Base-by-base conservation (phyloP, 768 basidiomycete species). In the Lentinula sp. region DNA sequence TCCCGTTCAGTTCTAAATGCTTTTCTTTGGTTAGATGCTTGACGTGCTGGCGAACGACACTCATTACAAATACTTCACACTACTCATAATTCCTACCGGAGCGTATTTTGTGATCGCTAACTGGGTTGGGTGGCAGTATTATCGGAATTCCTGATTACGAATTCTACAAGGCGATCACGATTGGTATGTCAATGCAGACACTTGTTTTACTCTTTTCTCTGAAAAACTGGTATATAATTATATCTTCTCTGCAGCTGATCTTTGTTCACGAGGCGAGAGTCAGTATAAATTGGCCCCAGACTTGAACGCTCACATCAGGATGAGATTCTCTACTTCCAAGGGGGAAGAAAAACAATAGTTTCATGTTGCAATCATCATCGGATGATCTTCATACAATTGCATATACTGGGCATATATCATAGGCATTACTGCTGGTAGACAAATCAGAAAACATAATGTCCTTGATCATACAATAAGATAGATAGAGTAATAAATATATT, bases 111-210 rank as follows among this genome's bases (percentile, higher is more conserved):
- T 93, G 57, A 98, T 98, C 67, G 93, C 94, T 45, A 98, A 98
- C 68, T 98, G 96, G 96, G 92, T 96, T 42, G 95, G 95, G 45
- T 98, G 95, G 94, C 94, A 98, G 72, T 97, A 93, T 73, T 98
- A 93, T 70, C 85, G 90, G 48, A 94, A 95, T 72, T 93, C 93
- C 10, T 95, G 73, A 84, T 13, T 28, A 28, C 28, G 3, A 4
- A 28, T 4, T 28, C 28, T 4, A 28, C 3, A 28, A 28, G 28
- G 28, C 28, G 28, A 28, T 28, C 28, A 28, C 28, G 28, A 28
- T 28, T 28, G 28, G 28, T 28, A 28, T 28, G 28, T 28, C 28
- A 28, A 28, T 28, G 28, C 28, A 28, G 3, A 28, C 28, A 28
- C 2, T 28, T 28, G 28, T 0, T 28, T 28, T 28, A 4, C 23